Conservation (phyloP, 148 eudicot species). For the Vaccinium vitisidaea region DNA sequence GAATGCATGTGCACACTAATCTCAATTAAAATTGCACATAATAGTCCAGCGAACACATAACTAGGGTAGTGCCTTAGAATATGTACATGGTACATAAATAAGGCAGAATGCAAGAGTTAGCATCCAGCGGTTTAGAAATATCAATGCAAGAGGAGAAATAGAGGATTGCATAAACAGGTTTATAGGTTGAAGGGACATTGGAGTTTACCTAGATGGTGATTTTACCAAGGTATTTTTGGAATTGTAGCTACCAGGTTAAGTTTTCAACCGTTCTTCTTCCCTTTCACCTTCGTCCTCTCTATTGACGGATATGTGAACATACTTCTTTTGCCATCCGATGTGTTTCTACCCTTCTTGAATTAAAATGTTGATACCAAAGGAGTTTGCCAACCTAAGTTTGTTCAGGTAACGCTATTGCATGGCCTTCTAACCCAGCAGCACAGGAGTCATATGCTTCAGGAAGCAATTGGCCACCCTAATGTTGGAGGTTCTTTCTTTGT, state of each 20-base stretch:
- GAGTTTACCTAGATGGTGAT: too few species aligned
- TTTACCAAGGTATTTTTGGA: too few species aligned
- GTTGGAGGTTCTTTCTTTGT: not conserved
- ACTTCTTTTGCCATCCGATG: too few species aligned
- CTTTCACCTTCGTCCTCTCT: too few species aligned
- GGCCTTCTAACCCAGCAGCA: not conserved
- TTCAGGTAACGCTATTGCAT: not conserved
- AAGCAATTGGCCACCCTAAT: not conserved
- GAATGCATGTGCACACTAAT: not conserved
- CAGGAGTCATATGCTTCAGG: not conserved
- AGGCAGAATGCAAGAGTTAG: not conserved
- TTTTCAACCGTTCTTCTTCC: too few species aligned
- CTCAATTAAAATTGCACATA: not conserved
- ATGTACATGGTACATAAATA: not conserved
- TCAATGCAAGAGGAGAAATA: not conserved
- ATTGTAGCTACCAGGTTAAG: too few species aligned
- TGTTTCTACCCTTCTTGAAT: not conserved
- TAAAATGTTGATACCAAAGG: not conserved
- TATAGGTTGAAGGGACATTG: too few species aligned
- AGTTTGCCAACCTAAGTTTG: not conserved
- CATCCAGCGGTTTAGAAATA: not conserved
- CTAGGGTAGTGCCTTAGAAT: not conserved
- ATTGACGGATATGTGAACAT: too few species aligned
- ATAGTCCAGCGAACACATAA: not conserved
- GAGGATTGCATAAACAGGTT: too few species aligned